Evolutionary conservation across 2,329 filamentous ascomycete genomes (phyloP).

Genomic region (Sordariomycetes sp.): DNA sequence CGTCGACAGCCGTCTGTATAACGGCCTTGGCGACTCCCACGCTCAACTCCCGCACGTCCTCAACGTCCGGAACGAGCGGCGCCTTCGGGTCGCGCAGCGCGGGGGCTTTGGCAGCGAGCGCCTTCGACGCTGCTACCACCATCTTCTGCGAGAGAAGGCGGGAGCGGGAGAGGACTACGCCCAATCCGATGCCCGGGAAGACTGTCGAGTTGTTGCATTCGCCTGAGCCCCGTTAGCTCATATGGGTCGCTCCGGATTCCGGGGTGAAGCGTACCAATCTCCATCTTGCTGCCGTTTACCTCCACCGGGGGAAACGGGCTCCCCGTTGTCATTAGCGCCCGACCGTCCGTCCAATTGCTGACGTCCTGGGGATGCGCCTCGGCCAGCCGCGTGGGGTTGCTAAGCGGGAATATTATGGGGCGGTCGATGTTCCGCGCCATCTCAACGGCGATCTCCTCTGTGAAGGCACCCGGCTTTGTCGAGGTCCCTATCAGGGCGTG

Average conservation of each 20-base stretch:
- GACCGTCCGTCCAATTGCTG: conserved; percentile 64
- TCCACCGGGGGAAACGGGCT: conserved; percentile 67
- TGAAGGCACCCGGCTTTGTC: conserved; percentile 65
- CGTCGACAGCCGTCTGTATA: conserved; percentile 56
- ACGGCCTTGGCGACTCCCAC: conserved; percentile 66
- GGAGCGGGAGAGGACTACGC: conserved; percentile 57
- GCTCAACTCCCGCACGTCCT: conserved; percentile 60
- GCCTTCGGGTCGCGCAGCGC: conserved; percentile 48
- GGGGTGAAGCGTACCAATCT: not conserved
- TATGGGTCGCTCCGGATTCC: not conserved
- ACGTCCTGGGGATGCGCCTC: conserved; percentile 70
- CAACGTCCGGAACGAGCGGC: conserved; percentile 64
- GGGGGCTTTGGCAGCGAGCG: conserved; percentile 58
- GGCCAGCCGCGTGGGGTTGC: conserved; percentile 73
- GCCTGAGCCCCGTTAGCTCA: not conserved
- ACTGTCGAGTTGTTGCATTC: conserved; percentile 85
- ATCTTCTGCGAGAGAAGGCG: conserved; percentile 60
- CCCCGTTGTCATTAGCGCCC: conserved; percentile 69
- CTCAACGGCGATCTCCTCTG: conserved; percentile 55
- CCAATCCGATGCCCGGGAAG: conserved; percentile 78
- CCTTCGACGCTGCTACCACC: conserved; percentile 68
- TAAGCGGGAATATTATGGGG: conserved; percentile 71
- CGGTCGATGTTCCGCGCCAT: conserved; percentile 63
- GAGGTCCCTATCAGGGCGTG: conserved; percentile 78
- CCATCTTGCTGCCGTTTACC: conserved; percentile 37